Conservation (phyloP, 2,329 filamentous ascomycete genomes). For the Ceratocystis diversiconidia region DNA sequence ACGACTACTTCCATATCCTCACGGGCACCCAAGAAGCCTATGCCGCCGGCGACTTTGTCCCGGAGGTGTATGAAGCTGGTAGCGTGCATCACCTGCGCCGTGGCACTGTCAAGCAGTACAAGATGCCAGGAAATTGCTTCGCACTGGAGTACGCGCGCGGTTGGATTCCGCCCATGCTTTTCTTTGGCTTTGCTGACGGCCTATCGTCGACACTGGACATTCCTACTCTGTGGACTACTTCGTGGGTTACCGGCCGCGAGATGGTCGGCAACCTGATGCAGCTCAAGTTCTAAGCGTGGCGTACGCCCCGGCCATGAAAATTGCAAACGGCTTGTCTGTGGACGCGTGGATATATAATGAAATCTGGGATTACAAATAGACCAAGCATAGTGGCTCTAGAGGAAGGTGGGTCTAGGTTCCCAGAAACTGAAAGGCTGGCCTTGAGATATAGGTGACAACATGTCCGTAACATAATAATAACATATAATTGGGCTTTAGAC, state of each 20-base stretch:
- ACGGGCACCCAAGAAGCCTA: slow-evolving; percentile 64
- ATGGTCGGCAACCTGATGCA: slow-evolving; percentile 59
- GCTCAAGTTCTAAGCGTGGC: slow-evolving; percentile 48
- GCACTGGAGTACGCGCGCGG: slow-evolving; percentile 73
- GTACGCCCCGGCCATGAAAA: neutral
- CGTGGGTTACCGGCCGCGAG: slow-evolving; percentile 55
- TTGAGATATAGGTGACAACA: neutral
- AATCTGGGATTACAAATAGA: neutral
- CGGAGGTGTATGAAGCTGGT: slow-evolving; percentile 56
- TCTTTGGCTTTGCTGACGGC: slow-evolving; percentile 75
- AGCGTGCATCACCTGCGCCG: slow-evolving; percentile 57
- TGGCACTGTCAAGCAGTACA: slow-evolving; percentile 68
- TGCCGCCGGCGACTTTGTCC: slow-evolving; percentile 49
- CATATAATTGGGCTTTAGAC: neutral
- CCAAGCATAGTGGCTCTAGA: neutral
- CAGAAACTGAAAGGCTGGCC: too few species aligned
- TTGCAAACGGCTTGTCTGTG: neutral
- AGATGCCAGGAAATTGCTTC: slow-evolving; percentile 62
- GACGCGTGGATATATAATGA: neutral
- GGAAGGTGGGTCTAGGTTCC: neutral
- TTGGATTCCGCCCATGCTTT: slow-evolving; percentile 87
- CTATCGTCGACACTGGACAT: slow-evolving; percentile 71
- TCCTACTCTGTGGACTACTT: slow-evolving; percentile 71
- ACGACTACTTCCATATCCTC: slow-evolving; percentile 92
- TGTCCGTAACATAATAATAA: neutral